Percentiles rank a stretch among this genome's conserved stretches.
phyloP scores from a whole-genome alignment of 2,329 filamentous ascomycete genomes.

The Drechslerella coelobrocha region DNA sequence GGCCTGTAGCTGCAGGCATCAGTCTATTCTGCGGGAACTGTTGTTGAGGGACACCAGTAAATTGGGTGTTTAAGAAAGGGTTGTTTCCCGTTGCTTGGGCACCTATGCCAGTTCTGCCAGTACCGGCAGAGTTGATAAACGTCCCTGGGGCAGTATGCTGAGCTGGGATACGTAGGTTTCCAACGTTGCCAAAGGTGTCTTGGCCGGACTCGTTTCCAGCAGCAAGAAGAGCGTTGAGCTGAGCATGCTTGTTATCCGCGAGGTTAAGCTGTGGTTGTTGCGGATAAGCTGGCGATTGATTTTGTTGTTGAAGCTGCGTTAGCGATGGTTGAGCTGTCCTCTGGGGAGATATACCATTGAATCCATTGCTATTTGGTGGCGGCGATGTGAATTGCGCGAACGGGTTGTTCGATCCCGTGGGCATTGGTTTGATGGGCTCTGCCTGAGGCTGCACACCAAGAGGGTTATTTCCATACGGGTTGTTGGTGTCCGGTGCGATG shows the following conservation, averaged over 20 bases:
- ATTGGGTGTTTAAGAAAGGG: slow-evolving; percentile 78
- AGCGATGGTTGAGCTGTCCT: slow-evolving; percentile 72
- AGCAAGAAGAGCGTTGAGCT: slow-evolving; percentile 84
- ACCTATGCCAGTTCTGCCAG: slow-evolving; percentile 56
- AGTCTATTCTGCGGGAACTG: slow-evolving; percentile 50
- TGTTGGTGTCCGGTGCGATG: slow-evolving; percentile 83
- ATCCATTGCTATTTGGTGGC: slow-evolving; percentile 68
- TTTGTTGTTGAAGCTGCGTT: slow-evolving; percentile 58
- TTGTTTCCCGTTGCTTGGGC: slow-evolving; percentile 79
- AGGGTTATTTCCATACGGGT: slow-evolving; percentile 79
- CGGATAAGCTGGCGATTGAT: slow-evolving; percentile 49
- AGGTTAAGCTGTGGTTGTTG: slow-evolving; percentile 46
- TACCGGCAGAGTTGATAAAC: slow-evolving; percentile 95
- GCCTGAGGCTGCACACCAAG: slow-evolving; percentile 66
- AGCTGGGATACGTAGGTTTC: slow-evolving; percentile 89
- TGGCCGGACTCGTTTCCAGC: slow-evolving; percentile 77
- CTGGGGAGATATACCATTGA: slow-evolving; percentile 63
- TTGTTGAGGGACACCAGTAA: slow-evolving; percentile 73
- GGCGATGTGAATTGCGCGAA: slow-evolving; percentile 67
- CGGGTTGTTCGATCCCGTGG: slow-evolving; percentile 96
- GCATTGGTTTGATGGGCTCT: slow-evolving; percentile 71
- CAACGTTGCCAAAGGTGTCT: slow-evolving; percentile 98
- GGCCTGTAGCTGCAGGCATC: slow-evolving; percentile 66
- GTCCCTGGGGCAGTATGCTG: slow-evolving; percentile 96
- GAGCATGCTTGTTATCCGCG: slow-evolving; percentile 64